Conservation (phyloP, 2,329 filamentous ascomycete genomes). For the Pseudovirgaria hyperparasitica region DNA sequence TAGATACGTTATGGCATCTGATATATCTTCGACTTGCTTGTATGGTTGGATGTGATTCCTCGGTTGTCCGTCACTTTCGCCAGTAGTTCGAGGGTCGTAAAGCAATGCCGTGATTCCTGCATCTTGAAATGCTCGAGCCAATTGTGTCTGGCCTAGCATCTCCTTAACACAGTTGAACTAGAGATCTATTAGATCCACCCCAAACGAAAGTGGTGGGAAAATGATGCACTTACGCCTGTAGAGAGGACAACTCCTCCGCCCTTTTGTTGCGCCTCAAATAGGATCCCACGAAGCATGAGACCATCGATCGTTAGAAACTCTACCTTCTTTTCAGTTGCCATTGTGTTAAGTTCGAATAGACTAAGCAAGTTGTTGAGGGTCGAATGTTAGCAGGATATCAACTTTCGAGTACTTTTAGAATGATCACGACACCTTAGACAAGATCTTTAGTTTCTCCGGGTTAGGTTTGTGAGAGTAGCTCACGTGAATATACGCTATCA, state of each 20-base stretch:
- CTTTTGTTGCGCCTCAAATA: slow-evolving; percentile 1
- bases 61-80: slow-evolving; percentile 25
- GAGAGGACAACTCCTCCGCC: slow-evolving; percentile 5
- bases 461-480: background rate
- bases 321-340: slow-evolving; percentile 1
- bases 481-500: slow-evolving; percentile 4
- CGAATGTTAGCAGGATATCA: too few relatives aligned
- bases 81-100: slow-evolving; percentile 25
- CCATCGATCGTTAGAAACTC: slow-evolving; percentile 5
- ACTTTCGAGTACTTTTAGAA: background rate
- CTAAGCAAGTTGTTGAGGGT: too few relatives aligned
- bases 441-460: slow-evolving; percentile 4
- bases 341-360: too few relatives aligned
- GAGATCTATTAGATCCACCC: too few relatives aligned
- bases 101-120: slow-evolving; percentile 22
- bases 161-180: slow-evolving; percentile 26
- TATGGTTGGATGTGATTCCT: slow-evolving; percentile 26
- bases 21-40: slow-evolving; percentile 18
- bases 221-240: slow-evolving; percentile 4
- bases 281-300: slow-evolving; percentile 4
- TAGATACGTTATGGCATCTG: slow-evolving; percentile 27
- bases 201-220: too few relatives aligned
- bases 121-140: slow-evolving; percentile 20
- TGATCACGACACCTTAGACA: slow-evolving; percentile 3
- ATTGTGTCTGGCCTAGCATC: slow-evolving; percentile 15